These are phyloP conservation scores for Stagonosporopsis chrysanthemi DNA, from an alignment of 2,329 filamentous ascomycete species.

Conservation along the genomic window DNA sequence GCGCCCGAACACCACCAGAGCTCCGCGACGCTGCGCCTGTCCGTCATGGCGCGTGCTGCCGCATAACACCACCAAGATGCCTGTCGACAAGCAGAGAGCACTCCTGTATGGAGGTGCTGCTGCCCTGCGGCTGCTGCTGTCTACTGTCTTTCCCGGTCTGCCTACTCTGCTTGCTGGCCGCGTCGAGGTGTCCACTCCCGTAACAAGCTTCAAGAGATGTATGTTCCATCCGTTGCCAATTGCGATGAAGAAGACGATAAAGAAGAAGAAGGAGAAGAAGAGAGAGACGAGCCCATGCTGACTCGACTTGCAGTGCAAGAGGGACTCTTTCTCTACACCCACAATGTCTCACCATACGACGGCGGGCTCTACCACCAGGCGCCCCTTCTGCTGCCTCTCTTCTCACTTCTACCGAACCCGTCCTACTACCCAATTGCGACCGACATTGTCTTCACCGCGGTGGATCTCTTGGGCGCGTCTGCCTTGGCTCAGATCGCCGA, in stretches of 20 bases:
- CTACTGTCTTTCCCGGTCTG: slow-evolving; percentile 80
- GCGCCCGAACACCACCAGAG: slow-evolving; percentile 10
- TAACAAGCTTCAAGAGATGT: slow-evolving; percentile 98
- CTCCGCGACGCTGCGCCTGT: slow-evolving; percentile 6
- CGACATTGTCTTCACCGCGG: slow-evolving; percentile 77
- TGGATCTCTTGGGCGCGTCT: slow-evolving; percentile 84
- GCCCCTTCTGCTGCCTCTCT: slow-evolving; percentile 88
- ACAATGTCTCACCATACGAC: slow-evolving; percentile 96
- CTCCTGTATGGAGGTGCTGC: slow-evolving; percentile 79
- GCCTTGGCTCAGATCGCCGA: slow-evolving; percentile 81
- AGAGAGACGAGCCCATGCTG: slow-evolving; percentile 1
- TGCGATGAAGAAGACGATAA: too few species aligned
- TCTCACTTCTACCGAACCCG: slow-evolving; percentile 82
- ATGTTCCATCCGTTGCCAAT: slow-evolving; percentile 33
- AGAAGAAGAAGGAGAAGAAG: not conserved
- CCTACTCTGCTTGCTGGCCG: slow-evolving; percentile 86
- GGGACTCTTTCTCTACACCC: slow-evolving; percentile 92
- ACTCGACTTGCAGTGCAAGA: slow-evolving; percentile 75
- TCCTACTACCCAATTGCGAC: slow-evolving; percentile 74
- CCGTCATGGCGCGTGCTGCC: slow-evolving; percentile 24
- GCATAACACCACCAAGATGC: slow-evolving; percentile 46
- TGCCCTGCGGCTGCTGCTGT: slow-evolving; percentile 79
- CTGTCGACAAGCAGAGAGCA: slow-evolving; percentile 65
- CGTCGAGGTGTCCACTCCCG: slow-evolving; percentile 95
- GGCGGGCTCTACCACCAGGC: slow-evolving; percentile 82